phyloP scores from a whole-genome alignment of 768 basidiomycete genomes.

The Mycena metata region DNA sequence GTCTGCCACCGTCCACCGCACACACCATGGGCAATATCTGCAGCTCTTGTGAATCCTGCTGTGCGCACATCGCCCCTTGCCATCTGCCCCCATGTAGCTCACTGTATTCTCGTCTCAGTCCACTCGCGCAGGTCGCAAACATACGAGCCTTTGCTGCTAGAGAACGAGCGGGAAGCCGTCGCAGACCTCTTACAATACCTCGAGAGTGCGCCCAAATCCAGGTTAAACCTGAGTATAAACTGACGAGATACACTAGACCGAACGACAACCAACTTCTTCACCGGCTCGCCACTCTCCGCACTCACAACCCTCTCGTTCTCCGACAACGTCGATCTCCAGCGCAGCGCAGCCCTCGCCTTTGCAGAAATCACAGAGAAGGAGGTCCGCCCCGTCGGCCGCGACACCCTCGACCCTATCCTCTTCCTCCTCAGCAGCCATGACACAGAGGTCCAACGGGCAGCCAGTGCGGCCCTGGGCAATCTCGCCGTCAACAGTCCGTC shows the following conservation, averaged over 20 bases:
- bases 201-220: slow-evolving; percentile 74
- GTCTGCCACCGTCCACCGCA: slow-evolving; percentile 3
- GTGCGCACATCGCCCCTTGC: slow-evolving; percentile 59
- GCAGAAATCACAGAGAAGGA: slow-evolving; percentile 99
- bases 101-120: slow-evolving; percentile 59
- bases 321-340: slow-evolving; percentile 98
- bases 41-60: slow-evolving; percentile 89
- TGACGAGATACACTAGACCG: slow-evolving; percentile 72
- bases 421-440: slow-evolving; percentile 98
- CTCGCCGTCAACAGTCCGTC: slow-evolving; percentile 96
- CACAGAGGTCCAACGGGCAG: slow-evolving; percentile 98
- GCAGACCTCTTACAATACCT: slow-evolving; percentile 97
- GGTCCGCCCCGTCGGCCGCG: slow-evolving; percentile 94
- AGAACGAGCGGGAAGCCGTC: slow-evolving; percentile 97
- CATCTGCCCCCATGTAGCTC: slow-evolving; percentile 33
- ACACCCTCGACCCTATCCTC: slow-evolving; percentile 97
- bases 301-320: slow-evolving; percentile 98
- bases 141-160: slow-evolving; percentile 88
- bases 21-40: slow-evolving; percentile 76
- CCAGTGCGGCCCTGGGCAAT: slow-evolving; percentile 97
- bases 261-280: slow-evolving; percentile 98
- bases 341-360: slow-evolving; percentile 97
- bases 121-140: slow-evolving; percentile 86
- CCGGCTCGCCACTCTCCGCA: slow-evolving; percentile 90
- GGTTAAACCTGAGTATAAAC: slow-evolving; percentile 20